A percentile compares a stretch with the other conserved stretches of the same genome.
Evolutionary conservation across 371 early-diverging fungal genomes (phyloP).

Genomic region (Furculomyces boomerangus): DNA sequence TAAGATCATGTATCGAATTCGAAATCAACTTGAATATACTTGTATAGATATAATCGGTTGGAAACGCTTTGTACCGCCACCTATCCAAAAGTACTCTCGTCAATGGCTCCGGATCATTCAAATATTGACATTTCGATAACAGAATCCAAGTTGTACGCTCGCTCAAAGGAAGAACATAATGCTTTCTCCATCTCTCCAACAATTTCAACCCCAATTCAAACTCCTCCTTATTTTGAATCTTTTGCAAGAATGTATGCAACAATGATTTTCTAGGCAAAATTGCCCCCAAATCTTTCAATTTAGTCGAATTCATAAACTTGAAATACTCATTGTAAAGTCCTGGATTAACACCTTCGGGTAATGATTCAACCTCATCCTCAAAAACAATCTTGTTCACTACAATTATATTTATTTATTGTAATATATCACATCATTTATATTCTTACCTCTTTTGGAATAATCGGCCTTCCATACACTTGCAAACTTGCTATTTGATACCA

Average conservation of each 20-base stretch:
- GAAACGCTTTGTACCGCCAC: constrained; percentile 3
- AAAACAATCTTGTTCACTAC: not conserved
- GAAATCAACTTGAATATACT: not conserved
- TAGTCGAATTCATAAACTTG: not conserved
- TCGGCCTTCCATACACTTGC: too few relatives aligned
- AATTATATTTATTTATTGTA: too few relatives aligned
- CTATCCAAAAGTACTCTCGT: constrained; percentile 1
- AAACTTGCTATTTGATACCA: too few relatives aligned
- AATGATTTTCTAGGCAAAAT: not conserved
- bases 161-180: not conserved
- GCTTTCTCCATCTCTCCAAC: not conserved
- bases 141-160: constrained; percentile 1
- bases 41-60: not conserved
- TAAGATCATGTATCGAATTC: not conserved
- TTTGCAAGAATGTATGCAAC: not conserved
- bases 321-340: not conserved
- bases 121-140: not conserved
- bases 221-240: not conserved
- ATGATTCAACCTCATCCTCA: not conserved
- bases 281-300: not conserved
- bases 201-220: constrained; percentile 1
- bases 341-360: not conserved
- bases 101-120: not conserved
- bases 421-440: too few relatives aligned
- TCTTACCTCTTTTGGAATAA: too few relatives aligned